Evolutionary conservation across 2,329 filamentous ascomycete genomes (phyloP).

Genomic region (Orbilia javanica): DNA sequence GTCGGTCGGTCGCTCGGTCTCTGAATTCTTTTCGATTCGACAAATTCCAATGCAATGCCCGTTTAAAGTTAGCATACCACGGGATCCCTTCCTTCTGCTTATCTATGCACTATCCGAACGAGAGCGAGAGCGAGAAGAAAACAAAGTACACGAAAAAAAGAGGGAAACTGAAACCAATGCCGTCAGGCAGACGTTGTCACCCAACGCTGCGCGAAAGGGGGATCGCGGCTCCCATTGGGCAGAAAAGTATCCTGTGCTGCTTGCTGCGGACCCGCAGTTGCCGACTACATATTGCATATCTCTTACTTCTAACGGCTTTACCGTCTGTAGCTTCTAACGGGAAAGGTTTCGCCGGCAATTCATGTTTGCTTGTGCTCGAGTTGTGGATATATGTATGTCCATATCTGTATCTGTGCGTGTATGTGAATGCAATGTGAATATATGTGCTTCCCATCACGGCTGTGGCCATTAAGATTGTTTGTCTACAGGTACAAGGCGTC

Average conservation of each 20-base stretch:
- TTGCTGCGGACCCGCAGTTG: conserved; percentile 41
- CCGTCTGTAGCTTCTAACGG: conserved; percentile 23
- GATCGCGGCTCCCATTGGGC: conserved; percentile 38
- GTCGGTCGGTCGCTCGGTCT: neutral
- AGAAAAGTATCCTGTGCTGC: conserved; percentile 6
- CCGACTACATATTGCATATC: conserved; percentile 27
- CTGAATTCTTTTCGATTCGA: conserved; percentile 17
- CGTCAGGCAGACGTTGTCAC: conserved; percentile 44
- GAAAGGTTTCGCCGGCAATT: conserved; percentile 32
- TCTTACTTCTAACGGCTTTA: conserved; percentile 1
- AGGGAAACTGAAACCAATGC: conserved; percentile 26
- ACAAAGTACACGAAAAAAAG: neutral
- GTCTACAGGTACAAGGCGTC: neutral
- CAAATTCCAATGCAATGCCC: neutral
- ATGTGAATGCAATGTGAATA: neutral
- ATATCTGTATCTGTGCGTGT: neutral
- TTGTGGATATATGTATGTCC: neutral
- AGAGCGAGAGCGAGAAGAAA: neutral
- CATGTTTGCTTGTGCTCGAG: conserved; percentile 5
- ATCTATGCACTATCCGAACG: conserved; percentile 12
- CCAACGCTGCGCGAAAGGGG: conserved; percentile 43
- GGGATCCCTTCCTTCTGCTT: neutral
- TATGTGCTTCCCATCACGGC: conserved; percentile 3
- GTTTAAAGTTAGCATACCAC: neutral
- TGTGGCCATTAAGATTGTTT: conserved; percentile 4